Evolutionary conservation across 164 flowering plant genomes (phyloP), one percentile per base, ranked within the genome.

Genomic region (Vitis rupestris): DNA sequence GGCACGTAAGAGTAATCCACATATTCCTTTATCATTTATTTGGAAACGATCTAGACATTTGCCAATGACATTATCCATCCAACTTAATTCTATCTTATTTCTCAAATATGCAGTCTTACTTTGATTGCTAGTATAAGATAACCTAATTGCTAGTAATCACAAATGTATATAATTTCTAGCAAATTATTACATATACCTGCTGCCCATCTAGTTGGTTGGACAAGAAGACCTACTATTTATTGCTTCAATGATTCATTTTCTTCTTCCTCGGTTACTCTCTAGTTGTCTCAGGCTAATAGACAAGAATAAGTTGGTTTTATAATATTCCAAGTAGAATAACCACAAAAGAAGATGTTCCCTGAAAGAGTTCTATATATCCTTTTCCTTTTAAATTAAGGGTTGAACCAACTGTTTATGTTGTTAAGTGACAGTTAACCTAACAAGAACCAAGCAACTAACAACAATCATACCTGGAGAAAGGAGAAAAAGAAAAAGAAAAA

Each of bases 381-480:
- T 37, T 23, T 3, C 57, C 12, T 51, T 8, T 50, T 27, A 50
- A 50, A 27, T 51, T 8, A 17, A 9, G 6, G 14, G 7, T 13
- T 3, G 10, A 59, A 47, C 8, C 52, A 63, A 63, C 53, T 16
- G 50, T 49, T 23, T 51, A 50, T 56, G 62, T 49, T 61, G 76
- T 68, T 68, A 63, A 57, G 72, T 74, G 13, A 64, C 52, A 65
- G 74, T 65, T 71, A 71, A 71, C 69, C 74, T 71, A 65, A 57
- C 65, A 31, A 50, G 61, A 61, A 17, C 64, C n/a, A 51, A n/a
- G 50, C 13, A 64, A 23, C 13, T 48, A 29, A 49, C 63, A 63
- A 8, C 67, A 48, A 10, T 27, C 5, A 55, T 47, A 27, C 47
- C 31, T 49, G 7, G 44, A 57, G 27, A 67, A 2, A n/a, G 9